Conservation (phyloP, 108 stramenopile genomes). For the Nitzschia inconspicua region DNA sequence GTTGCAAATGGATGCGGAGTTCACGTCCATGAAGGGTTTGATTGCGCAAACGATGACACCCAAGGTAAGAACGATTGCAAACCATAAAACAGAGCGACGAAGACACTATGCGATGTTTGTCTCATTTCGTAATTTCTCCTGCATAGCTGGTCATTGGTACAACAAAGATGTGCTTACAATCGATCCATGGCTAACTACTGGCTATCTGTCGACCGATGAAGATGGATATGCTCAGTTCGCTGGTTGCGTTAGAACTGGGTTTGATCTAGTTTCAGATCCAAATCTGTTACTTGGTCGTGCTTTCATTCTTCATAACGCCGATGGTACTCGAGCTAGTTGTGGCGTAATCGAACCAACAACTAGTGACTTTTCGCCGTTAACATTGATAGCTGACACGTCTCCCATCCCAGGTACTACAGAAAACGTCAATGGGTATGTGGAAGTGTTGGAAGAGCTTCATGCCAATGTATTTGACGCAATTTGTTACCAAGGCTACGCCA, state of each 20-base stretch:
- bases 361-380: background rate
- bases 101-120: background rate
- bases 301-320: constrained; percentile 23
- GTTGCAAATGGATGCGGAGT: constrained; percentile 23
- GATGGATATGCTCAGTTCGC: constrained; percentile 13
- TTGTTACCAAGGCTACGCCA: constrained; percentile 15
- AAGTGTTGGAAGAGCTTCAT: background rate
- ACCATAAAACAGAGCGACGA: no score
- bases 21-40: constrained; percentile 28
- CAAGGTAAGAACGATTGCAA: constrained; percentile 16
- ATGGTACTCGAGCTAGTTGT: constrained; percentile 30
- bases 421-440: background rate
- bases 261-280: background rate
- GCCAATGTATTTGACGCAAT: background rate
- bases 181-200: constrained; percentile 20
- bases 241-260: constrained; percentile 13
- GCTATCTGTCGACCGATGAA: constrained; percentile 8
- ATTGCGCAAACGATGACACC: constrained; percentile 9
- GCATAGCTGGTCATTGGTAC: constrained; percentile 33
- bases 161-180: background rate
- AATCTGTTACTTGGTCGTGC: constrained; percentile 12
- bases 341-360: constrained; percentile 5
- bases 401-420: background rate
- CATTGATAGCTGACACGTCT: background rate
- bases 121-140: background rate